Percentiles rank a stretch among this genome's conserved stretches.
Conservation (phyloP, 2,329 filamentous ascomycete species). For the Drechslerella coelobrocha region DNA sequence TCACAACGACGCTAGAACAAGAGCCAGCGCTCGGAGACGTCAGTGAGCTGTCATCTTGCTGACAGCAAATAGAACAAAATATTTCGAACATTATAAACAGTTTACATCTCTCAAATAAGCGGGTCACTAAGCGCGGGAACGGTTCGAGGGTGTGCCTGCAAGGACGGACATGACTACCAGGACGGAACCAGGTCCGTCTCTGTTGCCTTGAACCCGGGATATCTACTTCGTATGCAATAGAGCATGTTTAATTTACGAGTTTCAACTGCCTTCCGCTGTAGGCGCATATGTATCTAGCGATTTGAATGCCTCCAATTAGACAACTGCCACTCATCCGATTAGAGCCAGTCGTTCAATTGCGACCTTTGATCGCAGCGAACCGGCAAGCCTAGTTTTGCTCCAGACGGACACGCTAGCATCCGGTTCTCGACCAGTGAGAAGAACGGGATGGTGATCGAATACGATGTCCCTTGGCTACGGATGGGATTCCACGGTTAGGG, state of each 20-base stretch:
- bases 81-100: neutral
- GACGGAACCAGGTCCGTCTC: conserved; percentile 1
- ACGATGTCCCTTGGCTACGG: neutral
- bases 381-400: neutral
- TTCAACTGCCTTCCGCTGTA: too few species aligned
- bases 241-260: too few species aligned
- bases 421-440: too few species aligned
- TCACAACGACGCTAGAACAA: neutral
- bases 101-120: conserved; percentile 24
- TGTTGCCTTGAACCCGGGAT: neutral
- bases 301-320: too few species aligned
- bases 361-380: too few species aligned
- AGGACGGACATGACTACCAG: conserved; percentile 1
- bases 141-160: conserved; percentile 3
- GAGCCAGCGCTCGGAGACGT: too few species aligned
- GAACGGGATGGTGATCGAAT: neutral
- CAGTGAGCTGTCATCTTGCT: too few species aligned
- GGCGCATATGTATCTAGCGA: too few species aligned
- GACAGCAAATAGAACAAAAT: too few species aligned
- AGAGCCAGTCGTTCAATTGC: too few species aligned
- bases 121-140: neutral
- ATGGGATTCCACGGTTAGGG: neutral
- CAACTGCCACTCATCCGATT: too few species aligned
- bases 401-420: neutral
- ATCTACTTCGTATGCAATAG: neutral